phyloP scores from a whole-genome alignment of 2,329 filamentous ascomycete species.

The Beauveria bassiana region DNA sequence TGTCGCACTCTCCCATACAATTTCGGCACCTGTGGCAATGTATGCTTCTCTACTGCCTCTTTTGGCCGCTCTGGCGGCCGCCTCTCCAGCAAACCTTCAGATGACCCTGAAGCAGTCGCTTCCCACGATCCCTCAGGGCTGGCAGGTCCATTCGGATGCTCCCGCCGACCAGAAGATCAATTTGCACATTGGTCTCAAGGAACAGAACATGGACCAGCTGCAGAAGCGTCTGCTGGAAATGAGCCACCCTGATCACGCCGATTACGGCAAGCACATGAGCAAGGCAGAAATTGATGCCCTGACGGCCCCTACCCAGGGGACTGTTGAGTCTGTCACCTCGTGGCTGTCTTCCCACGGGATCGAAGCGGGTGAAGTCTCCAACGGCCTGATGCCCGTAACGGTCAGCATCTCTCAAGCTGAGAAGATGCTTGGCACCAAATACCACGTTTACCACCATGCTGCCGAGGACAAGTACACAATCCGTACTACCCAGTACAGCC shows the following conservation, averaged over 20 bases:
- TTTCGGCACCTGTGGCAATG: neutral
- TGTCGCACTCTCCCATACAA: neutral
- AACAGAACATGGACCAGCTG: constrained; percentile 11
- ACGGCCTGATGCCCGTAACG: constrained; percentile 2
- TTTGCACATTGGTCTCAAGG: constrained; percentile 12
- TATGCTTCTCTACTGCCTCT: constrained; percentile 7
- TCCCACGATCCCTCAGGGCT: constrained; percentile 2
- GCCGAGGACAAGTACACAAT: constrained; percentile 3
- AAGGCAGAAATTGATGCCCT: constrained; percentile 11
- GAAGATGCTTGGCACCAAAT: constrained; percentile 9
- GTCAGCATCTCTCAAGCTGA: constrained; percentile 6
- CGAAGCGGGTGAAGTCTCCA: constrained; percentile 2
- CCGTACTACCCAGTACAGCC: constrained; percentile 11
- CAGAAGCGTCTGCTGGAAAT: constrained; percentile 5
- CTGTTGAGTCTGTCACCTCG: neutral
- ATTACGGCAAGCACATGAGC: constrained; percentile 12
- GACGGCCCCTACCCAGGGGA: constrained; percentile 7
- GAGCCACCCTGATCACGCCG: constrained; percentile 4
- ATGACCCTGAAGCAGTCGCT: constrained; percentile 11
- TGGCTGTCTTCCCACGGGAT: constrained; percentile 11
- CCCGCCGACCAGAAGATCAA: constrained; percentile 8
- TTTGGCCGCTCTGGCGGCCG: constrained; percentile 9
- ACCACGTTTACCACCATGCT: constrained; percentile 6
- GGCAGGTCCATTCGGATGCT: constrained; percentile 7
- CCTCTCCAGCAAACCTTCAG: constrained; percentile 5